Base-by-base conservation (phyloP, 352 stramenopile genomes). In the Phytophthora lateralis region DNA sequence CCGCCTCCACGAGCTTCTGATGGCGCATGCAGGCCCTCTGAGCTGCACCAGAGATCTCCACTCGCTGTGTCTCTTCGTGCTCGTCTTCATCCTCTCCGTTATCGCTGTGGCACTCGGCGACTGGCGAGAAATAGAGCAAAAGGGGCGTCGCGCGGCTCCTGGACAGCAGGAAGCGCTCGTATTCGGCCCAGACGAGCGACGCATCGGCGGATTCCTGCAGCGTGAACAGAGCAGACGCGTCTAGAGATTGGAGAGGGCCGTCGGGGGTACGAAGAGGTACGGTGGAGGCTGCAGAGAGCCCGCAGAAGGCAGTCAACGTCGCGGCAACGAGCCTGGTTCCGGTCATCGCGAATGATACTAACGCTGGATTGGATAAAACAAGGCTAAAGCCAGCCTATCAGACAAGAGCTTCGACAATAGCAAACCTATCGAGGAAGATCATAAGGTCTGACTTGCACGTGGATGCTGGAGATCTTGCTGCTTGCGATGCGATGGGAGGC, bases 401-500 rank as follows among this genome's bases (percentile, higher is more conserved):
- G 34, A n/a, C n/a, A n/a, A n/a, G n/a, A n/a, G n/a, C n/a, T n/a
- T n/a, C n/a, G n/a, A n/a, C n/a, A n/a, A n/a, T n/a, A n/a, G n/a
- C n/a, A n/a, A n/a, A n/a, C n/a, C n/a, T n/a, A n/a, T n/a, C n/a
- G n/a, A n/a, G n/a, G n/a, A n/a, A n/a, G n/a, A n/a, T n/a, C n/a
- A n/a, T n/a, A n/a, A n/a, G n/a, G n/a, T n/a, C n/a, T n/a, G n/a
- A n/a, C n/a, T n/a, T n/a, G n/a, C 24, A 60, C 80, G 32, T 91
- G 82, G 78, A 85, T 90, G 74, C 69, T 90, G 21, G 78, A 90
- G 45, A 76, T 87, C 26, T 61, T 89, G 50, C 61, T 87, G 27
- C 81, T 91, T 12, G 73, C 75, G 10, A 61, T 89, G 46, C 77
- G 74, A 3, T 91, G 76, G 75, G 79, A 91, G 52, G 61, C 59